Conservation (phyloP, 345 rosid species). For the Euphorbia tirucalli region DNA sequence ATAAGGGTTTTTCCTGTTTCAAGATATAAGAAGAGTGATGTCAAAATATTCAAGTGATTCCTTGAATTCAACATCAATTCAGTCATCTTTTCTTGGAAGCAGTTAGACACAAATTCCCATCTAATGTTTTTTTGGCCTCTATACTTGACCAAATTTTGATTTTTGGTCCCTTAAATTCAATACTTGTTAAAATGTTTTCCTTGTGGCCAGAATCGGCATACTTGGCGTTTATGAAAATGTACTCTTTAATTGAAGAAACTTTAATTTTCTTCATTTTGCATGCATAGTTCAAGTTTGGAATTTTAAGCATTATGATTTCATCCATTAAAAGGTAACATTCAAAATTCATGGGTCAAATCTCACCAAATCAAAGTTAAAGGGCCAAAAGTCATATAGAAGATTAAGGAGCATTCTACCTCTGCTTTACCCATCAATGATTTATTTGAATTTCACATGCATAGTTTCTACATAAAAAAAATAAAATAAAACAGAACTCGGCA, state of each 20-base stretch:
- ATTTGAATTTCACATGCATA: background rate
- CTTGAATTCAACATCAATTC: background rate
- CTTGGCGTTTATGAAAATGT: too few relatives aligned
- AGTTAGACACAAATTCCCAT: background rate
- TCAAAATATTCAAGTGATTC: background rate
- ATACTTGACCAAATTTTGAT: background rate
- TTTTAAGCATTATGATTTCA: too few relatives aligned
- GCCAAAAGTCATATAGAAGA: too few relatives aligned
- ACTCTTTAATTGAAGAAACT: too few relatives aligned
- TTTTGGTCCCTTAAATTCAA: too few relatives aligned
- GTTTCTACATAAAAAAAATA: background rate
- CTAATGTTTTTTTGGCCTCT: background rate
- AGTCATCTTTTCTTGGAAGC: background rate
- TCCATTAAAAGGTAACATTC: too few relatives aligned
- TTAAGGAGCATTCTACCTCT: background rate
- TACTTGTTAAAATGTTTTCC: too few relatives aligned
- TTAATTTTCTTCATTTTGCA: too few relatives aligned
- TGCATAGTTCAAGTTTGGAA: too few relatives aligned
- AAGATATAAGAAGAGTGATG: too few relatives aligned
- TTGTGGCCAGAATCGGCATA: too few relatives aligned
- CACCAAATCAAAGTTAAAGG: background rate
- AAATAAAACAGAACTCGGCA: slow-evolving; percentile 1
- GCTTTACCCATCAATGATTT: background rate
- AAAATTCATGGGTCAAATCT: too few relatives aligned
- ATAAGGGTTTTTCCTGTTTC: background rate